Conservation (phyloP, 208 protist genomes). For the Trypanosoma lewisi region DNA sequence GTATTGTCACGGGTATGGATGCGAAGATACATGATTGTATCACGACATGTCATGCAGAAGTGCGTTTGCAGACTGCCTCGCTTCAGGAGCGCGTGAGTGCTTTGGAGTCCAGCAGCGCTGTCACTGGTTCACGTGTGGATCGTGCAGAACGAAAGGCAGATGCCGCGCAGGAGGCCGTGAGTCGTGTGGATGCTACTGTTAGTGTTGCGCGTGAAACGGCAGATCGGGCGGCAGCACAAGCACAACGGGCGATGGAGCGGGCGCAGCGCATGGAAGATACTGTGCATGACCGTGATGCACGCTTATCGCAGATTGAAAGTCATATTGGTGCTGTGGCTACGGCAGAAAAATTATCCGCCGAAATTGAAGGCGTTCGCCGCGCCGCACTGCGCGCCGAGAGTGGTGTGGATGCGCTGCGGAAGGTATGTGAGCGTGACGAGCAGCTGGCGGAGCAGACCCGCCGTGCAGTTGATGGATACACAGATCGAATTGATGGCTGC, state of each 20-base stretch:
- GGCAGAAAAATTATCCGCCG: conserved; percentile 53
- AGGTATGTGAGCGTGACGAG: conserved; percentile 47
- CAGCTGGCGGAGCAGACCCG: conserved; percentile 35
- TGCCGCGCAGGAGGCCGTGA: conserved; percentile 41
- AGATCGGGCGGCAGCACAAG: conserved; percentile 25
- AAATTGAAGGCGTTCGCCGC: conserved; percentile 66
- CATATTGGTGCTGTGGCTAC: conserved; percentile 50
- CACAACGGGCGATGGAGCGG: conserved; percentile 41
- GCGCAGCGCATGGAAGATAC: conserved; percentile 55
- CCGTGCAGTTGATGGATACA: conserved; percentile 24
- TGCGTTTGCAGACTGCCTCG: conserved; percentile 38
- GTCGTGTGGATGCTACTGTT: conserved; percentile 38
- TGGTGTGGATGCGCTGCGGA: conserved; percentile 48
- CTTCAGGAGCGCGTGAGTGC: conserved; percentile 62
- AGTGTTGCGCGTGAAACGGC: conserved; percentile 35
- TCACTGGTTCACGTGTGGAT: conserved; percentile 51
- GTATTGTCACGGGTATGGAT: conserved; percentile 38
- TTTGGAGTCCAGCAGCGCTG: conserved; percentile 57
- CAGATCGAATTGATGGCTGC: conserved; percentile 30
- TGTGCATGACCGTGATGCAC: conserved; percentile 59
- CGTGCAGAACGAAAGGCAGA: conserved; percentile 72
- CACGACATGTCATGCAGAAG: conserved; percentile 49
- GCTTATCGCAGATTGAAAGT: conserved; percentile 52
- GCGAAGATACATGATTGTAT: conserved; percentile 47
- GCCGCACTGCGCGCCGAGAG: conserved; percentile 54